phyloP scores from a whole-genome alignment of 2,329 filamentous ascomycete species.

The Alternaria metachromatica region DNA sequence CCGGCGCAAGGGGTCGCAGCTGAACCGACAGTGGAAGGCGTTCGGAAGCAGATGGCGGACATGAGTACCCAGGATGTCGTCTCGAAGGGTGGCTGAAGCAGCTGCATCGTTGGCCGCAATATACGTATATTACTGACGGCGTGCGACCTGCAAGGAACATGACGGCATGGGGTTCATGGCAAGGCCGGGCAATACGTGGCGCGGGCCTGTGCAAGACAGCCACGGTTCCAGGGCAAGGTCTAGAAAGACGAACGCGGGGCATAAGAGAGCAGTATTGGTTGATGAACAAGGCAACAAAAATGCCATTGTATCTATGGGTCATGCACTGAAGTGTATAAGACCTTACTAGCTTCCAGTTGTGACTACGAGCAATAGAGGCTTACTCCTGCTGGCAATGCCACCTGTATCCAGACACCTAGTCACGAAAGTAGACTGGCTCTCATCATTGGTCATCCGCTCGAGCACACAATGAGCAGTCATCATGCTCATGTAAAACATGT shows the following conservation, averaged over 20 bases:
- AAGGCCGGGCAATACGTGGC: slow-evolving; percentile 25
- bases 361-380: not conserved
- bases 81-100: slow-evolving; percentile 34
- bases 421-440: not conserved
- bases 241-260: not conserved
- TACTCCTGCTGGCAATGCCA: slow-evolving; percentile 2
- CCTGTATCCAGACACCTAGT: slow-evolving; percentile 10
- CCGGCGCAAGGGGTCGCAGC: slow-evolving; percentile 17
- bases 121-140: slow-evolving; percentile 32
- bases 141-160: slow-evolving; percentile 18
- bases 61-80: slow-evolving; percentile 31
- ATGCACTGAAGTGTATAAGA: slow-evolving; percentile 3
- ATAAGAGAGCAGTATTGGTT: not conserved
- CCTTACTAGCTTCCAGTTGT: not conserved
- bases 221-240: not conserved
- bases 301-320: slow-evolving; percentile 11
- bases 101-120: slow-evolving; percentile 22
- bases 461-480: not conserved
- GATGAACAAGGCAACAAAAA: not conserved
- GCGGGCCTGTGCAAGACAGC: slow-evolving; percentile 9
- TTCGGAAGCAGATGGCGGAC: slow-evolving; percentile 42
- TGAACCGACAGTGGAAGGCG: slow-evolving; percentile 31
- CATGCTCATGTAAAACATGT: not conserved
- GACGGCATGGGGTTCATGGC: slow-evolving; percentile 15
- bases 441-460: slow-evolving; percentile 2